Evolutionary conservation across 495 filamentous ascomycete genomes (phyloP), one percentile per base, ranked within the genome.

Genomic region (Lentithecium fluviatile): DNA sequence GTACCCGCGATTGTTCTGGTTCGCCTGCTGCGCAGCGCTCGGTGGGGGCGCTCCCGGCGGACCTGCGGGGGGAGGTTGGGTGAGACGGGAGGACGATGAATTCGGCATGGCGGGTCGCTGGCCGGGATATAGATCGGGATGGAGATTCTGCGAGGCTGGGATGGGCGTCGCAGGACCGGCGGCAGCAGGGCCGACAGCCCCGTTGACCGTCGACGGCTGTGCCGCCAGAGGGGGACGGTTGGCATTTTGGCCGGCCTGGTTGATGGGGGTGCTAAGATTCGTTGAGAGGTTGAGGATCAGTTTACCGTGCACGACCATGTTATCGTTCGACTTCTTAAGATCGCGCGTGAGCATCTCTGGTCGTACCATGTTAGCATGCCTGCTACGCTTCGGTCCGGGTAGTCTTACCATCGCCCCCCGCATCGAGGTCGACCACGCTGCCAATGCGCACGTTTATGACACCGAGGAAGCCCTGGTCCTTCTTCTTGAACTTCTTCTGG

Each of bases 401-500:
- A 43, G 34, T 12, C 84, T 64, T 83, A 98, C 94, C 91, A 78
- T 98, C 94, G 57, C 90, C 89, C 42, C 91, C 92, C 62, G 88
- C 83, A 54, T 87, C 85, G 60, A 98, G 74, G 72, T 97, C 94
- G 51, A 98, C 89, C 37, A 92, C 88, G 79, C 90, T 88, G 57
- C 94, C 95, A 55, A 97, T 87, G 52, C 91, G 88, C 58, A 97
- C 87, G 73, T 98, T 98, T 66, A 98, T 96, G 37, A 98, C 94
- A 37, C 94, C 94, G 20, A 98, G 83, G 68, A 98, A 98, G 1
- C 94, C 94, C 73, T 98, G 94, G 69, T 97, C 94, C 89, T 97
- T 98, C 82, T 98, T 98, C 79, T 98, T 98, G 79, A 97, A 98
- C 75, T 98, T 98, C 80, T 97, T 97, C 74, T 98, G 94, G 73